Base-by-base conservation (phyloP, 1,139 yeast genomes). In the Williopsis jadinii region DNA sequence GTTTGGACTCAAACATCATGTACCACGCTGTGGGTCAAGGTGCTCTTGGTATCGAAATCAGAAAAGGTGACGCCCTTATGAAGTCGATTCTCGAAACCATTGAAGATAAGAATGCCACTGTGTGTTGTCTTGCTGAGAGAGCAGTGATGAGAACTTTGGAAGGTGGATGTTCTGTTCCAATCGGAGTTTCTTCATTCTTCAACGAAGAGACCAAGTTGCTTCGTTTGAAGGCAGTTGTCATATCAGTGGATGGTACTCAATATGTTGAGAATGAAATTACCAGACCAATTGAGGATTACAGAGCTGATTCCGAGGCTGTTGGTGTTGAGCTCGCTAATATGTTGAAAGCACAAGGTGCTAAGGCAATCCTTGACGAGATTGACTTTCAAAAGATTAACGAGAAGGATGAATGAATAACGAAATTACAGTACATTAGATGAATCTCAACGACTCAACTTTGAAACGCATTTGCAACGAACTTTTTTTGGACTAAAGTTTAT, bases 11-110 rank as follows among this genome's bases (percentile, higher is more conserved):
- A n/a, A 85, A 87, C 32, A 87, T 83, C 45, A 86, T 92, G 95
- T 85, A 81, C 60, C 86, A 92, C 59, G 96, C 98, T 0, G 97
- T 92, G 34, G 98, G 98, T 13, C 98, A 92, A 67, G 98, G 98
- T 49, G 97, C 97, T 0, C 67, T 92, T 41, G 98, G 97, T 15
- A 70, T 92, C 32, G 98, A 92, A 64, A 85, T 90, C 51, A 75
- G 94, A 55, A 73, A 74, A 44, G 76, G 73, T 42, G 96, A 94
- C 60, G 60, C 63, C 9, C 63, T 67, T 40, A 73, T 84, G 59
- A 68, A 69, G 53, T 63, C 73, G 41, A 69, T 90, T 29, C 73
- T 95, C 50, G 61, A 69, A 19, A 68, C 73, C 41, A 77, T 92
- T 48, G 83, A 81, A 54, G 83, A 88, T 59, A 64, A 68, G 39